A percentile compares a stretch with the other conserved stretches of the same genome.
phyloP scores from a whole-genome alignment of 2,329 filamentous ascomycete species.

The Neopestalotiopsis clavispora region DNA sequence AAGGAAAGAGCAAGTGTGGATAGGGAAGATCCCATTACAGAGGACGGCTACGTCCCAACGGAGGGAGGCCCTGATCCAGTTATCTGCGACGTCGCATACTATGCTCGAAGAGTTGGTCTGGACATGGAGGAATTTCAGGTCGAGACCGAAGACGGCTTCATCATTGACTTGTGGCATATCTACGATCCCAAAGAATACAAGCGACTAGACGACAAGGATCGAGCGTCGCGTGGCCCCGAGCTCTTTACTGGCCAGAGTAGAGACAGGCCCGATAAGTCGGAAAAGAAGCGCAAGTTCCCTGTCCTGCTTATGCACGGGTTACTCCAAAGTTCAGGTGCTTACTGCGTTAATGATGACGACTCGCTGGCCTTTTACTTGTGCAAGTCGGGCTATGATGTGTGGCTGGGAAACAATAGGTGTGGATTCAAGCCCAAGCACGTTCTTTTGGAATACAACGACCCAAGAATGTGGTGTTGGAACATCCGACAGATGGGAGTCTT shows the following conservation, averaged over 20 bases:
- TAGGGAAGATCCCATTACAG: conserved; percentile 42
- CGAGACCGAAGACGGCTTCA: conserved; percentile 91
- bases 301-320: conserved; percentile 88
- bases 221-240: conserved; percentile 61
- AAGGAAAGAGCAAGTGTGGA: conserved; percentile 44
- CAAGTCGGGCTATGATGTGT: conserved; percentile 92
- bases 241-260: conserved; percentile 57
- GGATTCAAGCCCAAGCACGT: conserved; percentile 81
- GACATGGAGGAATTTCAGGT: conserved; percentile 84
- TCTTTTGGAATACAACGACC: conserved; percentile 73
- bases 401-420: conserved; percentile 93
- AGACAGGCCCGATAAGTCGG: conserved; percentile 41
- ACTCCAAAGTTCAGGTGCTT: conserved; percentile 85
- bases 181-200: conserved; percentile 80
- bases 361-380: conserved; percentile 90
- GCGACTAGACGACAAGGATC: conserved; percentile 52
- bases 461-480: conserved; percentile 97
- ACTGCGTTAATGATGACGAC: conserved; percentile 87
- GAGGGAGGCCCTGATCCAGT: conserved; percentile 83
- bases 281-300: conserved; percentile 70
- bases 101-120: conserved; percentile 84
- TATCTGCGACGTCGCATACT: conserved; percentile 80
- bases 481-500: conserved; percentile 92
- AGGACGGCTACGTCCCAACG: conserved; percentile 70
- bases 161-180: conserved; percentile 87